Conservation (phyloP, 768 basidiomycete genomes). For the Xanthoconium purpureum region DNA sequence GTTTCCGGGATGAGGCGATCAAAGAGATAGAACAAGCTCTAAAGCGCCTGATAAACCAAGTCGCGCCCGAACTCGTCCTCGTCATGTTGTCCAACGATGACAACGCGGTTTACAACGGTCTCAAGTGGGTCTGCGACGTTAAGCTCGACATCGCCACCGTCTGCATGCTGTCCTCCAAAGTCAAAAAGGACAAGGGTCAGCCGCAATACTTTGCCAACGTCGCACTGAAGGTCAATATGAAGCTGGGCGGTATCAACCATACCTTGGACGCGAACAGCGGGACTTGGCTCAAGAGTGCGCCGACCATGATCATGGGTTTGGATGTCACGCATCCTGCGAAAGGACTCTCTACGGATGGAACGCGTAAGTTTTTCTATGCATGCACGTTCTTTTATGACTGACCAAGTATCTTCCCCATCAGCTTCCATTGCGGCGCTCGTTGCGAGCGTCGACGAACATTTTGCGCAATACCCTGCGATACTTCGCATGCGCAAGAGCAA, state of each 20-base stretch:
- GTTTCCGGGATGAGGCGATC: constrained; percentile 50
- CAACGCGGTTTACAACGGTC: constrained; percentile 45
- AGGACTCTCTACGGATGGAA: constrained; percentile 53
- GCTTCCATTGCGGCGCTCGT: constrained; percentile 55
- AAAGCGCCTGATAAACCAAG: background rate
- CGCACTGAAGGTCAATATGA: constrained; percentile 55
- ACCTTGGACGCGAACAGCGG: constrained; percentile 38
- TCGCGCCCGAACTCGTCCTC: constrained; percentile 31
- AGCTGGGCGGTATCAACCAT: constrained; percentile 54
- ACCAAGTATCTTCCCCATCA: constrained; percentile 1
- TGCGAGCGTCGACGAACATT: constrained; percentile 44
- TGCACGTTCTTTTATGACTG: background rate
- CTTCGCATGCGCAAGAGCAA: constrained; percentile 49
- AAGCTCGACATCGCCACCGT: constrained; percentile 55
- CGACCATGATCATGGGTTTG: constrained; percentile 57
- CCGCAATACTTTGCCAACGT: constrained; percentile 53
- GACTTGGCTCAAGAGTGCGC: constrained; percentile 37
- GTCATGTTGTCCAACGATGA: constrained; percentile 49
- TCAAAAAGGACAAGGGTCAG: constrained; percentile 49
- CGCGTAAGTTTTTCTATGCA: constrained; percentile 26
- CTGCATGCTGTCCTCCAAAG: constrained; percentile 68
- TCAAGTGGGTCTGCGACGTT: constrained; percentile 50
- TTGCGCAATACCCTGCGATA: constrained; percentile 48
- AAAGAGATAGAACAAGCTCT: constrained; percentile 11
- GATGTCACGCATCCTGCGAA: constrained; percentile 72